Base-by-base conservation (phyloP, 345 rosid genomes). In the Trapa incisa region DNA sequence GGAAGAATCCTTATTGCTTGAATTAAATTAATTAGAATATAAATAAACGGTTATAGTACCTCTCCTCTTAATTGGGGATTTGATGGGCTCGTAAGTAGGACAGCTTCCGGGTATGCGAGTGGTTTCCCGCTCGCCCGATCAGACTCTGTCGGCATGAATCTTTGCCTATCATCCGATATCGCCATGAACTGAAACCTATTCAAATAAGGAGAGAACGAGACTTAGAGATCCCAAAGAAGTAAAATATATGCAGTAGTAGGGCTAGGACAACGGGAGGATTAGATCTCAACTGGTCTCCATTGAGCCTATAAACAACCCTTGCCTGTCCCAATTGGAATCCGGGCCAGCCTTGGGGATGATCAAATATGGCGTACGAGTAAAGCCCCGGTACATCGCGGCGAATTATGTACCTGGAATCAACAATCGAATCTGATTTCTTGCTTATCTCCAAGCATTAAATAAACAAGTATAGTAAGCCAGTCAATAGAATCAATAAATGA, bases 141-240 rank as follows among this genome's bases (percentile, higher is more conserved):
- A 33, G 39, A n/a, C 5, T 67, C 47, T 8, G 65, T 52, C 1
- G 85, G 85, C 85, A 79, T 82, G 29, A 71, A 60, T 68, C 80
- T 68, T 56, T 77, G 79, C 61, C 65, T 73, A 17, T 75, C 63
- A 50, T 82, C 83, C 17, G 85, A 75, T 38, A 79, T 10, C 11
- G 74, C 77, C 83, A 81, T 81, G 57, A 22, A 78, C 7, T 69
- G 75, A 77, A 82, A 82, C 75, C 85, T 82, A 63, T 7, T 2
- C 29, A 16, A 32, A 37, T n/a, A 32, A 9, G 17, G 0, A 42
- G 29, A 2, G 9, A 32, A 22, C 61, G 48, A 7, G 48, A 11
- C 11, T 45, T 45, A 22, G 29, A 7, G 48, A 45, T 45, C 48
- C 48, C 43, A 41, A 41, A 45, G 12, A n/a, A 17, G 22, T 22